Evolutionary conservation across 164 flowering plant genomes (phyloP), one percentile per base, ranked within the genome.

Genomic region (Vitis rotundifolia): DNA sequence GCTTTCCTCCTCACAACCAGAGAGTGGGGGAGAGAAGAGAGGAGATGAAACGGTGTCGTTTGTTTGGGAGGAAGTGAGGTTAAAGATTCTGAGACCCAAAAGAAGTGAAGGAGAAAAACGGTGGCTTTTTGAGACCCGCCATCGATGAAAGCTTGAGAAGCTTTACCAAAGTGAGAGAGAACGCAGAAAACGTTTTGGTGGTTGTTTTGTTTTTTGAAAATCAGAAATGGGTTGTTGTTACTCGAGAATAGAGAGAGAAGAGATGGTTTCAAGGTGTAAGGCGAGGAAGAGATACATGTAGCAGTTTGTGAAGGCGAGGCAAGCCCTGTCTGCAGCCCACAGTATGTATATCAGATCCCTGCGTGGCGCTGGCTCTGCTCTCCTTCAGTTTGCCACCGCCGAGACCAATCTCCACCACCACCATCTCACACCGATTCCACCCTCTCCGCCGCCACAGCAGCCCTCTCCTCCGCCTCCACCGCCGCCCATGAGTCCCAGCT

Each of bases 261-360:
- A 91, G 73, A 82, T 79, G 77, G 97, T 95, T 11, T 70, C 91
- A 3, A 74, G 95, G 48, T 95, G 99, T 86, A 91, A 83, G 66
- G 92, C 96, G 12, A 82, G 99, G 49, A 89, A 81, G 73, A 72
- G 90, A 59, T 93, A 93, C 84, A 89, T 91, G 92, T 93, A 95
- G 65, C 93, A 91, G 63, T 68, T 95, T 37, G 99, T 91, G 8
- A 75, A 80, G 64, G 88, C 98, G 1, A 80, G 98, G 11, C 94
- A 93, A 55, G 78, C 91, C 5, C 78, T 93, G 53, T 80, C 99
- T 1, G 88, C 87, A 11, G 74, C 96, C 3, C 98, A 93, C 68
- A 53, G 77, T 58, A 68, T 87, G 82, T 95, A 93, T 65, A 71
- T 95, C 14, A 82, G 91, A 3, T 90, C 98, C 3, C 90, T 95